Evolutionary conservation across 1,284 basidiomycete species (phyloP), one percentile per base, ranked within the genome.

Genomic region (Schizophyllum commune): DNA sequence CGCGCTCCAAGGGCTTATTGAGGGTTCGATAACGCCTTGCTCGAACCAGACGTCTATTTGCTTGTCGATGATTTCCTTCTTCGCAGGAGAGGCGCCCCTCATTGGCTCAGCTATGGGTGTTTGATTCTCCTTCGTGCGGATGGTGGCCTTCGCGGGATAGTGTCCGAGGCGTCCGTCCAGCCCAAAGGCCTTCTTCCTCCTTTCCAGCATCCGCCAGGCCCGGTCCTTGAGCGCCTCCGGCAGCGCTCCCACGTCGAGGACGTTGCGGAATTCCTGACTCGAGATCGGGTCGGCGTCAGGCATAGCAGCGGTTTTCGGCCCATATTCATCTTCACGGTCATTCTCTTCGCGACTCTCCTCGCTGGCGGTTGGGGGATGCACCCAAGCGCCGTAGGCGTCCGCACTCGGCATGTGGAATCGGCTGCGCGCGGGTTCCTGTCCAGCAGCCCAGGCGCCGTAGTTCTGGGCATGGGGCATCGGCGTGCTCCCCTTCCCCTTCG

Each of bases 1-100:
- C 0, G 70, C 69, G 15, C 68, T 68, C 74, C 74, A 75, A 1
- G 73, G 71, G 34, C 72, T 73, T 2, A 65, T 60, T 0, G 72
- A 76, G 2, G 69, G 68, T 60, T 74, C 70, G 6, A 75, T 74
- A 7, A 77, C 70, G 4, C 65, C 71, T 19, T 67, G 63, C 4
- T 64, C 60, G 1, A 73, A 61, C 69, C 73, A 73, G 6, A 7
- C 13, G 34, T 39, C 34, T 6, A 39, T 39, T 13, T 39, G 34
- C 34, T 39, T 13, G 34, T 9, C 69, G 5, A 76, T 74, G 1
- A 73, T 70, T 57, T 63, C 64, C 4, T 68, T 52, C 52, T 73
- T 74, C 2, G 64, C 69, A 1, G 70, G 71, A 4, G 73, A 74
- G 11, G 67, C 63, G 21, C 64, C 61, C 58, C 66, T 67, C 61